Base-by-base conservation (phyloP, 257 asterid species). In the Solanum stenotomum region DNA sequence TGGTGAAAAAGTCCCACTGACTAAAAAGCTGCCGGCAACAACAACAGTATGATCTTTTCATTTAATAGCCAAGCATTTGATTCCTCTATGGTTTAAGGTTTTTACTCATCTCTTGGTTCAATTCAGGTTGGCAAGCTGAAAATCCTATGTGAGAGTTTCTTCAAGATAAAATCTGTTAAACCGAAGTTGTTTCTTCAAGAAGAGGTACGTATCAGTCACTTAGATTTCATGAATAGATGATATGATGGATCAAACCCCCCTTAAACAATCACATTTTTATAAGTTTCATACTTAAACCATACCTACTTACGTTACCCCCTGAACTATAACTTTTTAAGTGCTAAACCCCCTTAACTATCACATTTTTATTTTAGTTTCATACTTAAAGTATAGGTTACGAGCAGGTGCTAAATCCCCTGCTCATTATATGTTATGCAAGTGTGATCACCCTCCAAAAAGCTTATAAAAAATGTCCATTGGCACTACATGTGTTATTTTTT, bases 91-190 rank as follows among this genome's bases (percentile, higher is more conserved):
- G 29, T 81, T 5, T 81, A 49, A 29, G 4, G 40, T 82, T 82
- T 46, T 18, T 82, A 18, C 42, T 82, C 40, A 81, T 29, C 42
- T 49, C 23, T 77, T 23, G 37, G 40, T 9, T 71, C 83, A n/a
- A 86, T 72, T 86, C 85, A 97, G 99, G 96, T 97, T 25, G 99
- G 98, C 90, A 97, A 97, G 93, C 94, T 97, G 94, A 96, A 96
- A 95, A 95, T 92, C 90, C 90, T 97, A 29, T 96, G 99, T 38
- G 94, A 87, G 92, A 97, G 96, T 91, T 96, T 97, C 96, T 97
- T 97, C 94, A 96, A 97, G 95, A 88, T 96, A 25, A 94, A 93
- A 87, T 96, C 98, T n/a, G 75, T 94, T 85, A 95, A 94, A 90
- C 98, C 94, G n/a, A 63, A 93, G 85, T 78, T 97, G 68, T 95